These are phyloP conservation scores for Mortierella sp. DNA, from an alignment of 371 early-diverging fungal species.

Conservation along the genomic window DNA sequence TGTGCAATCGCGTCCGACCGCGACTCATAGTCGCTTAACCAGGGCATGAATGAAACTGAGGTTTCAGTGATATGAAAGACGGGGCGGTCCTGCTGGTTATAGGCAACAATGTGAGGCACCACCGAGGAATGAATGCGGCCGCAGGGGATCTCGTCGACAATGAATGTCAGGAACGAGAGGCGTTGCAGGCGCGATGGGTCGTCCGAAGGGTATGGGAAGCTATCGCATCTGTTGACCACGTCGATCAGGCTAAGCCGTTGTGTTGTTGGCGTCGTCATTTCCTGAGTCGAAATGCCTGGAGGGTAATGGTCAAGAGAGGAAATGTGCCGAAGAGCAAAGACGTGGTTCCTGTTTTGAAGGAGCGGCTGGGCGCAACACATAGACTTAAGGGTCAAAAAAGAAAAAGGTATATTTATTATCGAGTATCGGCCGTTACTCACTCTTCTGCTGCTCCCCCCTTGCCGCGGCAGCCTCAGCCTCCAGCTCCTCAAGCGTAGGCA, in stretches of 20 bases:
- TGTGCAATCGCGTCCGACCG: conserved; percentile 47
- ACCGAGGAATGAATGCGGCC: conserved; percentile 43
- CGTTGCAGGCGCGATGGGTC: conserved; percentile 13
- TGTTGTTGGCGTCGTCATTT: neutral
- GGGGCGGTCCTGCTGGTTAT: conserved; percentile 35
- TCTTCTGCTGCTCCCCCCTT: neutral
- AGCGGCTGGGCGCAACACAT: neutral
- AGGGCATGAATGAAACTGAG: conserved; percentile 48
- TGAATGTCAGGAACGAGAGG: conserved; percentile 32
- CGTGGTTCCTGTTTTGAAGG: neutral
- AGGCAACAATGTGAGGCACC: conserved; percentile 27
- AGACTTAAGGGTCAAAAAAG: neutral
- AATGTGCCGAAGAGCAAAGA: neutral
- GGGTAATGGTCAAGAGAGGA: neutral
- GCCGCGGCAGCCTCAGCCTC: neutral
- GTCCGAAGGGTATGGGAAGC: conserved; percentile 36
- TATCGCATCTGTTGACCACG: conserved; percentile 46
- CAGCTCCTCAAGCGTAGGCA: neutral
- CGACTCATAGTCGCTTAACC: conserved; percentile 45
- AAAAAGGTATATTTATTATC: neutral
- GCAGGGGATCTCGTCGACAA: conserved; percentile 39
- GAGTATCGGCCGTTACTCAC: neutral
- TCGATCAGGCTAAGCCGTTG: conserved; percentile 31
- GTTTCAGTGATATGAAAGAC: conserved; percentile 40
- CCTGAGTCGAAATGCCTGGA: no score